phyloP scores from a whole-genome alignment of 2,329 filamentous ascomycete species.

The Whalleya microplaca region DNA sequence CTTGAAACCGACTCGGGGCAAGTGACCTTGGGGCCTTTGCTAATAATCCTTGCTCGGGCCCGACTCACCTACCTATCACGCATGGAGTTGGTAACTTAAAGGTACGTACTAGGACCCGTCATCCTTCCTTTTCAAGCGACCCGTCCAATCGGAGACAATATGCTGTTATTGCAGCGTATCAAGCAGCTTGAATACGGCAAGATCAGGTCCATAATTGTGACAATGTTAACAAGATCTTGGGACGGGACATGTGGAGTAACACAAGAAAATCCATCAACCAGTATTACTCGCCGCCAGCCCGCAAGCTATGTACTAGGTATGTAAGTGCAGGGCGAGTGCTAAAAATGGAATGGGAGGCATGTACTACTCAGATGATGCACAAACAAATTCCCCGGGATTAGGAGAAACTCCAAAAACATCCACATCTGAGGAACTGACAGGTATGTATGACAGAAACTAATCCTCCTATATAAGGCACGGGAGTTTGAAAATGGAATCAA shows the following conservation, averaged over 20 bases:
- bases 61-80: conserved; percentile 5
- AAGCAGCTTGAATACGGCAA: conserved; percentile 3
- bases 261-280: conserved; percentile 18
- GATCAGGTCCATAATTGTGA: conserved; percentile 7
- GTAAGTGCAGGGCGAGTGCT: conserved; percentile 11
- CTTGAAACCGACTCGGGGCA: conserved; percentile 23
- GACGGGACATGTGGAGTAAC: conserved; percentile 12
- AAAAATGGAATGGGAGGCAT: conserved; percentile 25
- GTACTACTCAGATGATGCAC: conserved; percentile 26
- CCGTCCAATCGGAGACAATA: conserved; percentile 9
- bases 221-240: background rate
- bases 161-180: conserved; percentile 15
- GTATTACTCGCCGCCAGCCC: conserved; percentile 1
- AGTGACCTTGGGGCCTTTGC: conserved; percentile 6
- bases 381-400: conserved; percentile 8
- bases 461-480: background rate
- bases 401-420: background rate
- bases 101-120: conserved; percentile 11
- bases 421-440: background rate
- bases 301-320: background rate
- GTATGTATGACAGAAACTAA: background rate
- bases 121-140: conserved; percentile 8
- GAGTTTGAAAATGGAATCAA: conserved; percentile 11
- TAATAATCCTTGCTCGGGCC: conserved; percentile 10
- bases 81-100: background rate